These are phyloP conservation scores for Camillea tinctor DNA, from an alignment of 2,329 filamentous ascomycete species.

Conservation along the genomic window DNA sequence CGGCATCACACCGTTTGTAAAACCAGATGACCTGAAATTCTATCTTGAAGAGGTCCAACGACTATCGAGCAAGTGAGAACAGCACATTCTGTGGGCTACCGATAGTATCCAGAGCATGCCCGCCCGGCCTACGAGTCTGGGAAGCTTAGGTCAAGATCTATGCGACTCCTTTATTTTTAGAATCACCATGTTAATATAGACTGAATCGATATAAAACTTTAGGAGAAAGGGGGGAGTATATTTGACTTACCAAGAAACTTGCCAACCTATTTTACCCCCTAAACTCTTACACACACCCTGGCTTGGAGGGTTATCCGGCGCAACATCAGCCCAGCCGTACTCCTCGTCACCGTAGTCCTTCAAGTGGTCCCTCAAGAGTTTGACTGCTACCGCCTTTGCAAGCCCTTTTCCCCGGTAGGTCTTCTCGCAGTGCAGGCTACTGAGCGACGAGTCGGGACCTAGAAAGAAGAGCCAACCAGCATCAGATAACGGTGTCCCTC, in stretches of 20 bases:
- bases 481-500: background rate
- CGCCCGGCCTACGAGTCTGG: constrained; percentile 13
- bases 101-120: background rate
- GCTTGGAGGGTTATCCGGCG: constrained; percentile 58
- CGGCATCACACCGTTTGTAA: constrained; percentile 92
- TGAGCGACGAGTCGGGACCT: constrained; percentile 61
- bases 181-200: constrained; percentile 4
- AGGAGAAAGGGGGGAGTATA: background rate
- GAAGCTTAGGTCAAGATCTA: constrained; percentile 29
- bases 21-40: constrained; percentile 89
- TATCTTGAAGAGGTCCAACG: constrained; percentile 92
- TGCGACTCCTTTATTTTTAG: constrained; percentile 24
- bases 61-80: constrained; percentile 46
- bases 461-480: background rate
- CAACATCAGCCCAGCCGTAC: constrained; percentile 64
- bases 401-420: constrained; percentile 60
- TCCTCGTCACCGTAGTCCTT: constrained; percentile 45
- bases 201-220: background rate
- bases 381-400: constrained; percentile 59
- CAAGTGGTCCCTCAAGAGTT: constrained; percentile 54
- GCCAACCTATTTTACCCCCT: constrained; percentile 55
- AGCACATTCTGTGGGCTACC: background rate
- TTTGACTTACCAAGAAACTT: constrained; percentile 55
- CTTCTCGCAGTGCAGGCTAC: constrained; percentile 60
- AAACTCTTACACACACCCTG: constrained; percentile 61